These are phyloP conservation scores for Ascochyta lentis DNA, from an alignment of 2,329 filamentous ascomycete genomes.

Conservation along the genomic window DNA sequence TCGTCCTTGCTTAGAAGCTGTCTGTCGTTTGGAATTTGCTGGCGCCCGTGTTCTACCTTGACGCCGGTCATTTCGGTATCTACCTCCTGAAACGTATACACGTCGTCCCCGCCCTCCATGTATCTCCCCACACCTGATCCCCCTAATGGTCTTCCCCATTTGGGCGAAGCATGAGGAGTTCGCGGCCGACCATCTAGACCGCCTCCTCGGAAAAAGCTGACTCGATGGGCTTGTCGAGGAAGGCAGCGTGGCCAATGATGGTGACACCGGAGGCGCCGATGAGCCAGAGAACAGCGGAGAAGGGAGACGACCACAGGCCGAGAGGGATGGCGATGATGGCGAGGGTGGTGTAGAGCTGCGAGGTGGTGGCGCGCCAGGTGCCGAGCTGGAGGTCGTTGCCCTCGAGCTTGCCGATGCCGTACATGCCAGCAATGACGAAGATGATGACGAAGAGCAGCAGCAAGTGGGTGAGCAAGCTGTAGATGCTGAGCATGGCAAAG, in stretches of 20 bases:
- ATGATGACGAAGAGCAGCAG: constrained; percentile 90
- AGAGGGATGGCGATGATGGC: constrained; percentile 84
- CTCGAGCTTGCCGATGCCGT: constrained; percentile 86
- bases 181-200: constrained; percentile 99
- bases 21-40: constrained; percentile 36
- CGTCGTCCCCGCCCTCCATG: constrained; percentile 54
- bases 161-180: constrained; percentile 91
- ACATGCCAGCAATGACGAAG: constrained; percentile 85
- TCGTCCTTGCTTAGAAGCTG: constrained; percentile 51
- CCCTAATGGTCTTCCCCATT: constrained; percentile 99
- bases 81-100: constrained; percentile 67
- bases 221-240: constrained; percentile 99
- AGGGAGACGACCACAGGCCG: constrained; percentile 82
- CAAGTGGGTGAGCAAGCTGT: constrained; percentile 88
- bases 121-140: constrained; percentile 61
- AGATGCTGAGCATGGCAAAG: constrained; percentile 94
- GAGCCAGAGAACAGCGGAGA: constrained; percentile 89
- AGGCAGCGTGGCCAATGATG: constrained; percentile 90
- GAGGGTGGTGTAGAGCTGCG: constrained; percentile 91
- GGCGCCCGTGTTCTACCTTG: constrained; percentile 50
- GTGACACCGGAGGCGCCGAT: constrained; percentile 93
- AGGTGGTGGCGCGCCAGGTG: constrained; percentile 80
- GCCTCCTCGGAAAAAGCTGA: constrained; percentile 99
- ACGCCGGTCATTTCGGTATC: constrained; percentile 58
- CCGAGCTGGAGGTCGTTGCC: constrained; percentile 89